These are phyloP conservation scores for Ramalina peruviana DNA, from an alignment of 495 filamentous ascomycete species.

Conservation along the genomic window DNA sequence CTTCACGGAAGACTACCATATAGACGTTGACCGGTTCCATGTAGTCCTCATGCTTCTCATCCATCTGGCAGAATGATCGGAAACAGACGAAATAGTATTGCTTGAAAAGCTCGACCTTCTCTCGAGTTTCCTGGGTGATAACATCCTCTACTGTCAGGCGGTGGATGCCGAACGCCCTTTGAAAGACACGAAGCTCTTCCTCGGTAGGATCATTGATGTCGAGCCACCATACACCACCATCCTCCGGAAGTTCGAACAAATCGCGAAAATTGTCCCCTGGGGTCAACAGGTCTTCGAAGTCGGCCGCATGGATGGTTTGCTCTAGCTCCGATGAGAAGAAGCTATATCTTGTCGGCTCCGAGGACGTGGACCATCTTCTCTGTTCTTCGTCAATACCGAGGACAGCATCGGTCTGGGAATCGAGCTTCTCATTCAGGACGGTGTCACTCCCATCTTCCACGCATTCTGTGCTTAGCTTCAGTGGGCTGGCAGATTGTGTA, in stretches of 20 bases:
- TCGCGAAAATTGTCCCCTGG: constrained; percentile 81
- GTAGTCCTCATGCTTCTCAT: constrained; percentile 60
- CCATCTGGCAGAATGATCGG: constrained; percentile 76
- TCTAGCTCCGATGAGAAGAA: constrained; percentile 94
- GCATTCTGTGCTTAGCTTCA: constrained; percentile 7
- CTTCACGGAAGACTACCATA: constrained; percentile 92
- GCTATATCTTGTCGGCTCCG: constrained; percentile 62
- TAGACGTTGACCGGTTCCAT: constrained; percentile 91
- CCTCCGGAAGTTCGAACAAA: constrained; percentile 66
- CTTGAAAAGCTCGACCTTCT: constrained; percentile 96
- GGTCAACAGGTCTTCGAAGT: constrained; percentile 73
- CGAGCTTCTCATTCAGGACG: constrained; percentile 8
- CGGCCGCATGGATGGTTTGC: constrained; percentile 76
- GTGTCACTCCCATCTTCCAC: constrained; percentile 5
- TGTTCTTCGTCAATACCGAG: constrained; percentile 12
- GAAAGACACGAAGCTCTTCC: constrained; percentile 77
- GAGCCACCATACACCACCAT: constrained; percentile 82
- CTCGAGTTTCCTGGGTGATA: constrained; percentile 78
- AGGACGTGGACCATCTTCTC: constrained; percentile 17
- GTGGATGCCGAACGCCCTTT: constrained; percentile 83
- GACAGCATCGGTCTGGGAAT: constrained; percentile 17
- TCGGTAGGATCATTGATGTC: constrained; percentile 84
- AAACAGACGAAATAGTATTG: constrained; percentile 98
- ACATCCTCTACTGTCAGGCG: constrained; percentile 93
- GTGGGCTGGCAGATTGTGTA: constrained; percentile 19